These are phyloP conservation scores for Saprolegnia diclina DNA, from an alignment of 352 stramenopile genomes.

Conservation along the genomic window DNA sequence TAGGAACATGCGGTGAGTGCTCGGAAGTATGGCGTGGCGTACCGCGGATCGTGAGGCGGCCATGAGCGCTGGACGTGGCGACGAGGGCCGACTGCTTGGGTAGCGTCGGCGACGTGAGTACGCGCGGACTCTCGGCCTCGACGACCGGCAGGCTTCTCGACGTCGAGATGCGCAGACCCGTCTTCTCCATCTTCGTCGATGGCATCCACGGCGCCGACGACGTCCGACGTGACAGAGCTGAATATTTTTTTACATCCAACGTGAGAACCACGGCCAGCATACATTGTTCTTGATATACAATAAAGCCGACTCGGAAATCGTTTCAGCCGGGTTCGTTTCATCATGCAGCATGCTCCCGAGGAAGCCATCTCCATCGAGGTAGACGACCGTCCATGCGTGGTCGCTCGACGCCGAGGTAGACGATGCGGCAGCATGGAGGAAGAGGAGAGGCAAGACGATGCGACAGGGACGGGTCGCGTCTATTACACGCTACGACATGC, in stretches of 20 bases:
- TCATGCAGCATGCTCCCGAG: no score
- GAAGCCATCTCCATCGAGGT: no score
- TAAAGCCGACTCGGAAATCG: neutral
- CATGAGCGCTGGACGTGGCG: neutral
- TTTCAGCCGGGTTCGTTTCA: neutral
- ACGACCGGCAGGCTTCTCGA: neutral
- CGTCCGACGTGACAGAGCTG: no score
- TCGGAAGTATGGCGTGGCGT: neutral
- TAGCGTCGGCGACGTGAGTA: slow-evolving; percentile 17
- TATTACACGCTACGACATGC: slow-evolving; percentile 1
- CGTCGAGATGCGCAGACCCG: neutral
- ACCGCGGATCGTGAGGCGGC: slow-evolving; percentile 21
- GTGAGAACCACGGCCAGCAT: no score
- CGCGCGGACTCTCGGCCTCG: neutral
- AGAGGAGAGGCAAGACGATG: no score
- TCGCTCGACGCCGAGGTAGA: no score
- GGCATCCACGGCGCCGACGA: neutral
- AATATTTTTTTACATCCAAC: no score
- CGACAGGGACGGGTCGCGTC: neutral
- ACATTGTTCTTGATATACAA: neutral
- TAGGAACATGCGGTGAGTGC: neutral
- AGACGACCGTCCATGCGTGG: no score
- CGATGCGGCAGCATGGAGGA: no score
- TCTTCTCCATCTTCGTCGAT: neutral
- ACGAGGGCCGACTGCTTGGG: slow-evolving; percentile 7